Conservation (phyloP, 2,329 filamentous ascomycete species). For the Xylaria sp. region DNA sequence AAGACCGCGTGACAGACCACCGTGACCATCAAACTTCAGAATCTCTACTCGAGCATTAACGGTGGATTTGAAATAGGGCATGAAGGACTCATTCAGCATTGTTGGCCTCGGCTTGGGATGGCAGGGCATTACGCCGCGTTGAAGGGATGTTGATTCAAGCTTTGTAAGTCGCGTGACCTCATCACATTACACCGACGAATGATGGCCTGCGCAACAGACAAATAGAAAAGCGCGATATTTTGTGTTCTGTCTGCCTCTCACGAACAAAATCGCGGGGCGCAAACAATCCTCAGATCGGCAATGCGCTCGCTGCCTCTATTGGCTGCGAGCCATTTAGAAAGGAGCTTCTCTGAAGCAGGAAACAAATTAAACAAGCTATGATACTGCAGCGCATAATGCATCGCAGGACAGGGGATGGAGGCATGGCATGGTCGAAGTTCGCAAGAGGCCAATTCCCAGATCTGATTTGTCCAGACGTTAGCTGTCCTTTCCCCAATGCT, state of each 20-base stretch:
- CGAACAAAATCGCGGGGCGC: neutral
- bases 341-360: neutral
- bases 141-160: neutral
- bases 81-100: neutral
- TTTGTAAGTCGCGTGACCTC: slow-evolving; percentile 8
- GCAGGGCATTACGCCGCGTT: neutral
- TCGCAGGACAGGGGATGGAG: neutral
- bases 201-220: neutral
- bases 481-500: neutral
- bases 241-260: neutral
- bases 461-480: slow-evolving; percentile 4
- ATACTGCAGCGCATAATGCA: neutral
- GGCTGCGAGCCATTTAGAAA: neutral
- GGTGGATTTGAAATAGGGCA: neutral
- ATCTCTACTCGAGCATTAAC: neutral
- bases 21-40: neutral
- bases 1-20: neutral
- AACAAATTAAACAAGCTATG: neutral
- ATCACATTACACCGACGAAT: slow-evolving; percentile 2
- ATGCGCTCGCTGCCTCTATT: neutral
- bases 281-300: neutral
- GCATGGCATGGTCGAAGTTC: slow-evolving; percentile 5
- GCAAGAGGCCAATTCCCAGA: neutral
- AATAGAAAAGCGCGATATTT: neutral
- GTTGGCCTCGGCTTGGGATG: neutral